These are phyloP conservation scores for Citrus glauca DNA, from an alignment of 345 rosid genomes.

Conservation along the genomic window DNA sequence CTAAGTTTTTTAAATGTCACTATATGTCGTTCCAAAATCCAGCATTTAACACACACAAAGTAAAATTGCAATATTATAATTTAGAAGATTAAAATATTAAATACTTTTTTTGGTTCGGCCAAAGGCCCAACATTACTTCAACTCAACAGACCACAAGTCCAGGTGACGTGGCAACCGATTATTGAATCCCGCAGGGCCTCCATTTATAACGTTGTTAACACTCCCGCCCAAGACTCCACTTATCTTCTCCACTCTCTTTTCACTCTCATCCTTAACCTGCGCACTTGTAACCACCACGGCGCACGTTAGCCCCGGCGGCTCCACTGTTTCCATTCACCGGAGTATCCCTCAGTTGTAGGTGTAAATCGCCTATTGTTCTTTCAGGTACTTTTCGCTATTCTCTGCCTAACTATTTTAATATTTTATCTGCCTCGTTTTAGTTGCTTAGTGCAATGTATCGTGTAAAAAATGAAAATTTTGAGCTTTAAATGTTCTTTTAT, in stretches of 20 bases:
- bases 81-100: background rate
- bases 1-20: too few relatives aligned
- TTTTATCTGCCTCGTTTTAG: background rate
- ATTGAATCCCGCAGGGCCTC: background rate
- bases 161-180: background rate
- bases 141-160: background rate
- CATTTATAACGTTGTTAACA: slow-evolving; percentile 1
- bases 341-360: background rate
- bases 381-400: background rate
- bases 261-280: background rate
- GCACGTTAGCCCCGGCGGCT: background rate
- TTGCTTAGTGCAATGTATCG: background rate
- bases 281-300: background rate
- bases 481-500: background rate
- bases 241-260: background rate
- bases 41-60: background rate
- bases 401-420: background rate
- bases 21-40: too few relatives aligned
- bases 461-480: background rate
- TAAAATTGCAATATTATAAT: background rate
- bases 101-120: background rate
- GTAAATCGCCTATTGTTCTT: background rate
- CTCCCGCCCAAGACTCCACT: slow-evolving; percentile 7
- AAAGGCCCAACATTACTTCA: background rate
- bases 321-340: slow-evolving; percentile 9